phyloP scores from a whole-genome alignment of 352 stramenopile genomes.

The Pythium sukuiense region DNA sequence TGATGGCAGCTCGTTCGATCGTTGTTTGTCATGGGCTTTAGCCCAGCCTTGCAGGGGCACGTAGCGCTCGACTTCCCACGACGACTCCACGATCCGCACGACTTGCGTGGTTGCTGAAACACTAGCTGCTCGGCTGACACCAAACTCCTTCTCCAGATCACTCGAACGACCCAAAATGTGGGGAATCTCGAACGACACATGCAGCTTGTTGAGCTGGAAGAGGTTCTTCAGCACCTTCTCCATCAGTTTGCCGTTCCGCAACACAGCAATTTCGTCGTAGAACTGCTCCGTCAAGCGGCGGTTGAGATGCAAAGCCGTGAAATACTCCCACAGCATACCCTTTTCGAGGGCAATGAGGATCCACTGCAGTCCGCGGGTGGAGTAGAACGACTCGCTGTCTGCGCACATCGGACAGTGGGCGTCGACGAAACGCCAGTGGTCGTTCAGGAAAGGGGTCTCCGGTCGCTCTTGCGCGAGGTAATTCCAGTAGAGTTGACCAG shows the following conservation, averaged over 20 bases:
- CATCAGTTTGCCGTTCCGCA: conserved; percentile 42
- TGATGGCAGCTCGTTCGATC: conserved; percentile 58
- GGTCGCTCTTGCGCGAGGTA: conserved; percentile 61
- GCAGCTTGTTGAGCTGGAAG: conserved; percentile 49
- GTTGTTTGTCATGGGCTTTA: conserved; percentile 56
- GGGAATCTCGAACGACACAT: conserved; percentile 55
- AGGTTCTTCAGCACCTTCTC: conserved; percentile 53
- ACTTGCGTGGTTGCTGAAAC: conserved; percentile 6
- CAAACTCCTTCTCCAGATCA: conserved; percentile 49
- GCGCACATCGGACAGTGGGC: conserved; percentile 49
- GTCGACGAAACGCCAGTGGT: conserved; percentile 63
- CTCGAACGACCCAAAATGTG: conserved; percentile 40
- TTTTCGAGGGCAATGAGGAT: conserved; percentile 64
- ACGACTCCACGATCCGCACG: conserved; percentile 61
- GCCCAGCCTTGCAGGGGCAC: conserved; percentile 74
- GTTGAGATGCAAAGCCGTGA: conserved; percentile 52
- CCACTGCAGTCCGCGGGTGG: conserved; percentile 75
- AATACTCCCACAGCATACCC: conserved; percentile 51
- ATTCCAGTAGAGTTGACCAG: conserved; percentile 62
- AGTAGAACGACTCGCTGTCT: conserved; percentile 61
- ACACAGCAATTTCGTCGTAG: conserved; percentile 52
- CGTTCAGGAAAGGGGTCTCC: conserved; percentile 47
- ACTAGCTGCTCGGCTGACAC: conserved; percentile 5
- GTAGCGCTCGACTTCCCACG: conserved; percentile 75
- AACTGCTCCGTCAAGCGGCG: conserved; percentile 45